Evolutionary conservation across 495 filamentous ascomycete species (phyloP).

Genomic region (Hyaloscypha hepaticicola): DNA sequence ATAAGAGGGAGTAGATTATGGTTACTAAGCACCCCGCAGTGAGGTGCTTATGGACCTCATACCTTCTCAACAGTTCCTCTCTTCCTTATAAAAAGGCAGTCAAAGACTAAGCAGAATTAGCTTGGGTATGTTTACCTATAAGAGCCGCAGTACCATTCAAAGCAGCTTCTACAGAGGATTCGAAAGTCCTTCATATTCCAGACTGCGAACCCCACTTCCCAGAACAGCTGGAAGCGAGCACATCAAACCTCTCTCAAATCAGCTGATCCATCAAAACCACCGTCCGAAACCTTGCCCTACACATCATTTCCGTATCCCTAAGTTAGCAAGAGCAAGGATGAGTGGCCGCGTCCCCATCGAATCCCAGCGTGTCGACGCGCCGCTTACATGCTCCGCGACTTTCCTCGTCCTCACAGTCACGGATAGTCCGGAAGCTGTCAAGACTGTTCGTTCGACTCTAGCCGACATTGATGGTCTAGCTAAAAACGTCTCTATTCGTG

Average conservation of each 20-base stretch:
- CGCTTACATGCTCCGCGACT: conserved; percentile 49
- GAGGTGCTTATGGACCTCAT: too few species aligned
- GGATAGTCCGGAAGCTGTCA: conserved; percentile 34
- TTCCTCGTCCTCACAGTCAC: conserved; percentile 50
- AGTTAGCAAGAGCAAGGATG: conserved; percentile 6
- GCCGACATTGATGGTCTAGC: conserved; percentile 44
- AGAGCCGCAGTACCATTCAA: neutral
- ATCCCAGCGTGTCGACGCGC: conserved; percentile 48
- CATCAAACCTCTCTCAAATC: neutral
- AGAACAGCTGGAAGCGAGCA: neutral
- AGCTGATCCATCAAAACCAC: neutral
- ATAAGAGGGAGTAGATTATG: too few species aligned
- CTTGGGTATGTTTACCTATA: neutral
- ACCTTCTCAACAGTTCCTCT: neutral
- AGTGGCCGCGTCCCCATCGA: conserved; percentile 35
- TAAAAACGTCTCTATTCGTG: conserved; percentile 56
- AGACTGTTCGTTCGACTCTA: conserved; percentile 45
- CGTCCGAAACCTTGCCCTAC: neutral
- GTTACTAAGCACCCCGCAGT: neutral
- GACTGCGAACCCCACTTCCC: neutral
- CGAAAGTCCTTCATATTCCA: neutral
- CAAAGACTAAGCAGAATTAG: neutral
- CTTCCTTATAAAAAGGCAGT: neutral
- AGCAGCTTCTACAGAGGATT: neutral
- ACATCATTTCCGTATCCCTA: neutral